Percentiles rank a stretch among this genome's conserved stretches.
These are phyloP conservation scores for Dictyostelium purpureum DNA, from an alignment of 78 protist species.

Conservation along the genomic window DNA sequence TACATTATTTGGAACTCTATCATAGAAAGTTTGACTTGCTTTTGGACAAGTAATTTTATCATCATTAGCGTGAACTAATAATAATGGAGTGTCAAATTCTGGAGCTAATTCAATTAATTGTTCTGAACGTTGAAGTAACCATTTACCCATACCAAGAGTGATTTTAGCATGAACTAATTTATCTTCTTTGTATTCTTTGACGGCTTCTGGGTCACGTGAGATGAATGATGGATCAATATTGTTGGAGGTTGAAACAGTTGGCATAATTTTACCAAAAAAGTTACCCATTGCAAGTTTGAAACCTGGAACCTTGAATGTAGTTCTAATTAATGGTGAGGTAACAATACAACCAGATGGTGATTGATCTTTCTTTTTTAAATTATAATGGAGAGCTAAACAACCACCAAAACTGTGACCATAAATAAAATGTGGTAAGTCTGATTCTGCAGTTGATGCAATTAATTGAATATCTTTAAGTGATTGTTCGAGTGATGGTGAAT, in stretches of 20 bases:
- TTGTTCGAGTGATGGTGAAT: constrained; percentile 72
- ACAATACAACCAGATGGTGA: constrained; percentile 66
- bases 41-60: constrained; percentile 79
- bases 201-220: constrained; percentile 14
- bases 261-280: not conserved
- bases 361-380: constrained; percentile 19
- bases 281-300: constrained; percentile 34
- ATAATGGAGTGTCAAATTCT: constrained; percentile 38
- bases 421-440: constrained; percentile 57
- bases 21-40: constrained; percentile 55
- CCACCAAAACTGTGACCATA: constrained; percentile 79
- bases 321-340: constrained; percentile 67
- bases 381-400: constrained; percentile 60
- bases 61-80: constrained; percentile 57
- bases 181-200: constrained; percentile 16
- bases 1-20: constrained; percentile 11
- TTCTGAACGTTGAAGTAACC: constrained; percentile 42
- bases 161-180: constrained; percentile 34
- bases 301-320: constrained; percentile 10
- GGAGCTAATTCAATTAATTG: constrained; percentile 39
- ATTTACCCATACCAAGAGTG: constrained; percentile 59
- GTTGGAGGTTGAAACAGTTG: not conserved
- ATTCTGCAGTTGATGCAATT: constrained; percentile 44
- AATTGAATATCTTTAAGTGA: constrained; percentile 45
- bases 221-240: constrained; percentile 18